Evolutionary conservation across 2,329 filamentous ascomycete species (phyloP), one percentile per base, ranked within the genome.

Genomic region (Phialophora expanda): DNA sequence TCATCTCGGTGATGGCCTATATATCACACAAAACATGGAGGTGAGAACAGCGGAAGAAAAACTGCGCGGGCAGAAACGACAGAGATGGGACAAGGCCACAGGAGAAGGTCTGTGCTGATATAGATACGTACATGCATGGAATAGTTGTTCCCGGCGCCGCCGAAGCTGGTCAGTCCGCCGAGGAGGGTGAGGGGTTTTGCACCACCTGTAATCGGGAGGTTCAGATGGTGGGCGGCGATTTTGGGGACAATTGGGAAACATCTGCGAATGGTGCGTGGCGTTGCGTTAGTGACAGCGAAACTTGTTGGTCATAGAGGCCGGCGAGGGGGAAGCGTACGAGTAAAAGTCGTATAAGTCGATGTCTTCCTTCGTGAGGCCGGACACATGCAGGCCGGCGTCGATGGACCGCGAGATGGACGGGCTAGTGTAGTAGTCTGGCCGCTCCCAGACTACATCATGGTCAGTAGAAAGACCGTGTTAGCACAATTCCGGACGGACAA

Each of bases 201-300:
- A 1, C 79, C 73, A 1, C 79, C 74, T 0, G 75, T 75, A 0
- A 85, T 77, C 0, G 84, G 79, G 1, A 90, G 73, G 0, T 81
- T 82, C 0, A 90, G 81, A 74, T 90, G 86, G 2, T 84, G 75
- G 30, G 84, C 86, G 1, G 88, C 88, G 0, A 90, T 76, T 73
- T 90, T 90, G 0, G 88, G 88, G 0, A 90, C 87, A 30, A 90
- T 88, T 0, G 88, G 88, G 66, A 90, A 90, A 71, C 88, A 90
- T 0, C 86, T 87, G 53, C 22, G 26, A 7, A 20, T 57, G 4
- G 9, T 14, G 20, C 11, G 48, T 11, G 48, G 11, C 5, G 20
- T 30, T 30, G 28, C 30, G 9, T 24, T 53, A 53, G 24, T 28
- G n/a, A 24, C 30, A n/a, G 14, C 11, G 44, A 14, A 26, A 63